Percentiles rank a stretch among this genome's conserved stretches.
These are phyloP conservation scores for Danielia oregonensis DNA, from an alignment of 805 yeast species.

Conservation along the genomic window DNA sequence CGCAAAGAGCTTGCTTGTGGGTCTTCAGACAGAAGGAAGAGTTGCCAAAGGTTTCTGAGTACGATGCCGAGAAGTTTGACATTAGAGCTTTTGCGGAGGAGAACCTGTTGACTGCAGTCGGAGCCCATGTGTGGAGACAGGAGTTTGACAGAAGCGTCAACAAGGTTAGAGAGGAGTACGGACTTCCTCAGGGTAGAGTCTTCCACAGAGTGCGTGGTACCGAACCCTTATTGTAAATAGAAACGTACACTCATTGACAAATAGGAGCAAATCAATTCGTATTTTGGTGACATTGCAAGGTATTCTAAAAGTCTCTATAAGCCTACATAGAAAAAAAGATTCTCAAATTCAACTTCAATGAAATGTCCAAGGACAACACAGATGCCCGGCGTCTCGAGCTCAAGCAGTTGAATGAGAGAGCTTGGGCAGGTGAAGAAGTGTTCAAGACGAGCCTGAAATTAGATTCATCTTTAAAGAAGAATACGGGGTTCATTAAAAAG, in stretches of 20 bases:
- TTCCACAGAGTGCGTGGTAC: slow-evolving; percentile 57
- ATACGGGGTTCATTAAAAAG: slow-evolving; percentile 74
- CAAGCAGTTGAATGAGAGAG: slow-evolving; percentile 17
- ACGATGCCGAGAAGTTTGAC: slow-evolving; percentile 46
- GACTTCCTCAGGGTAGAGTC: slow-evolving; percentile 71
- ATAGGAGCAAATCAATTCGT: background rate
- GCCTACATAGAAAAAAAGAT: no score
- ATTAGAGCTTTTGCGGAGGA: slow-evolving; percentile 62
- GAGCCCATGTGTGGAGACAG: slow-evolving; percentile 91
- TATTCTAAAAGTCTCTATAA: no score
- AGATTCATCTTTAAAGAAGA: slow-evolving; percentile 79
- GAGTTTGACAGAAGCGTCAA: slow-evolving; percentile 74
- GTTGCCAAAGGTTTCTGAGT: background rate
- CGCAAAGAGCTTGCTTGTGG: slow-evolving; percentile 85
- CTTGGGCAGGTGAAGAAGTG: slow-evolving; percentile 49
- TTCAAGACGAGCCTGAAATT: slow-evolving; percentile 28
- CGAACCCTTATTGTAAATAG: slow-evolving; percentile 23
- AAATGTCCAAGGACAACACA: background rate
- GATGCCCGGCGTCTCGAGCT: background rate
- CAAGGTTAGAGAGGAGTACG: slow-evolving; percentile 65
- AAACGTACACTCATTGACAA: no score
- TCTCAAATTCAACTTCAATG: no score
- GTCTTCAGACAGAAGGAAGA: slow-evolving; percentile 65
- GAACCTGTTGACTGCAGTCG: slow-evolving; percentile 67
- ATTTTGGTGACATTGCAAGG: no score